phyloP scores from a whole-genome alignment of 2,329 filamentous ascomycete species.

The Cladophialophora chaetospira region DNA sequence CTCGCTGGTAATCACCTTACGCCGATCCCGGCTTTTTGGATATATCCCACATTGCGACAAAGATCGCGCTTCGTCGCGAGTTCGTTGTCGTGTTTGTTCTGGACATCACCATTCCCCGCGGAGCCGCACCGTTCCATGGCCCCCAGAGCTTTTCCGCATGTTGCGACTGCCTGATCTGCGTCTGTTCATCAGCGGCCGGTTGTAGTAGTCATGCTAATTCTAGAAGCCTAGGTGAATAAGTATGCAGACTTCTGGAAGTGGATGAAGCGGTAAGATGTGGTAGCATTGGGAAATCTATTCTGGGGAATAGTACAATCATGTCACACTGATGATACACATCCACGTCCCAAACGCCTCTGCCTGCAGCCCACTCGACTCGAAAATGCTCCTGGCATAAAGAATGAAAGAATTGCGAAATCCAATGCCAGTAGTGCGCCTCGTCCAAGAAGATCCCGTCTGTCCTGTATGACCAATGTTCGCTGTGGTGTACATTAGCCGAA shows the following conservation, averaged over 20 bases:
- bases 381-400: conserved; percentile 5
- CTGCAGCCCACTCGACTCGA: neutral
- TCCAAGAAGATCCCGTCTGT: neutral
- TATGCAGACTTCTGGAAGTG: neutral
- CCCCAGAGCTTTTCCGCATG: neutral
- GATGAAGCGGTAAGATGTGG: neutral
- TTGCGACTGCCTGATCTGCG: neutral
- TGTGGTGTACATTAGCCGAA: conserved; percentile 1
- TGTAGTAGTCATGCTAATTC: neutral
- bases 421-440: neutral
- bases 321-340: conserved; percentile 5
- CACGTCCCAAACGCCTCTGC: neutral
- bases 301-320: conserved; percentile 5
- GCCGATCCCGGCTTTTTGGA: conserved; percentile 8
- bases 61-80: neutral
- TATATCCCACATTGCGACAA: neutral
- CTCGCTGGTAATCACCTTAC: neutral
- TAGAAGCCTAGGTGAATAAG: neutral
- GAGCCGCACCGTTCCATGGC: conserved; percentile 13
- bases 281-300: conserved; percentile 1
- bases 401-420: neutral
- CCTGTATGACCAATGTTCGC: neutral
- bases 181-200: neutral
- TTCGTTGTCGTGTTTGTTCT: neutral
- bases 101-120: conserved; percentile 7